Percentiles rank a stretch among this genome's conserved stretches.
Evolutionary conservation across 345 rosid genomes (phyloP).

Genomic region (Lepidium africanum): DNA sequence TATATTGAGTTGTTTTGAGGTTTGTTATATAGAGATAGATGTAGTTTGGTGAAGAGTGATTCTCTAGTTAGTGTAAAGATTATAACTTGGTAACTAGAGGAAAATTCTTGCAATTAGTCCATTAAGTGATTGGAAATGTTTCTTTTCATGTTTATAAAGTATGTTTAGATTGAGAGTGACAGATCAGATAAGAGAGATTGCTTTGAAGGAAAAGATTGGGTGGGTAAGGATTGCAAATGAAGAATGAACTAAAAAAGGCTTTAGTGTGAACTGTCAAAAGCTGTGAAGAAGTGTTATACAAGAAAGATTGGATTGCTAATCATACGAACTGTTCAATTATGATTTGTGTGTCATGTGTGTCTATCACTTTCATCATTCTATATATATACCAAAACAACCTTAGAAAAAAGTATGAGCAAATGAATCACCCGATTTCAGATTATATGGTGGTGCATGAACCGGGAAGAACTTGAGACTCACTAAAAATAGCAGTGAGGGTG

Average conservation of each 20-base stretch:
- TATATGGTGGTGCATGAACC: no score
- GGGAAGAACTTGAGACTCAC: no score
- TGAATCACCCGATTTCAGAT: no score
- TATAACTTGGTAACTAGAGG: slow-evolving; percentile 18
- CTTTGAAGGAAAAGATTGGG: slow-evolving; percentile 29
- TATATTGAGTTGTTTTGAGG: slow-evolving; percentile 11
- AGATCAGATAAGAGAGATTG: slow-evolving; percentile 6
- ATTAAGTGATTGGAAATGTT: background rate
- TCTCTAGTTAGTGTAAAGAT: slow-evolving; percentile 15
- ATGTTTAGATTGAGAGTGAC: background rate
- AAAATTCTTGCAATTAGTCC: background rate
- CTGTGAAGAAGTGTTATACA: slow-evolving; percentile 23
- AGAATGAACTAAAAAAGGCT: slow-evolving; percentile 5
- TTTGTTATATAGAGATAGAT: slow-evolving; percentile 17
- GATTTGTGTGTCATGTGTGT: slow-evolving; percentile 8
- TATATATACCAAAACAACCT: no score
- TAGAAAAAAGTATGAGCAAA: no score
- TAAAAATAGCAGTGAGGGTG: no score
- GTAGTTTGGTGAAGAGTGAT: slow-evolving; percentile 25
- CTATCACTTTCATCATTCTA: background rate
- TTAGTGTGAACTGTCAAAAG: slow-evolving; percentile 13
- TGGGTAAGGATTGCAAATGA: slow-evolving; percentile 24
- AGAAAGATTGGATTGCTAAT: slow-evolving; percentile 19
- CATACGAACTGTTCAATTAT: slow-evolving; percentile 15
- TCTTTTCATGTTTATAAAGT: background rate